Percentiles rank a stretch among this genome's conserved stretches.
Evolutionary conservation across 371 early-diverging fungal species (phyloP).

Genomic region (Mortierella sp.): DNA sequence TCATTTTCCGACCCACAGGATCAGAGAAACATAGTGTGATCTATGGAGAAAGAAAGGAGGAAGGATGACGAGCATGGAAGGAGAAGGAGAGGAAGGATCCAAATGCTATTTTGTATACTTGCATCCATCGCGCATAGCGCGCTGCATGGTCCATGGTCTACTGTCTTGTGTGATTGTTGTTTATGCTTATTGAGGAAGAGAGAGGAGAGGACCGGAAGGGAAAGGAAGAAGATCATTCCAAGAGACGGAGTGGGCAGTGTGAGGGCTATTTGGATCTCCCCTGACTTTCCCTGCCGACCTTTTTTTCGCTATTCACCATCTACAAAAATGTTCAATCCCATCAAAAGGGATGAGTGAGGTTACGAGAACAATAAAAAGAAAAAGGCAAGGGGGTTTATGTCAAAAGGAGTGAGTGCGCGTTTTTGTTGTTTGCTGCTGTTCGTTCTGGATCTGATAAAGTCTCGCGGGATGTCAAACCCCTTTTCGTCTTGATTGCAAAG

Average conservation of each 20-base stretch:
- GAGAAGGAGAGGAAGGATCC: background rate
- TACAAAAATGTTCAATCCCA: background rate
- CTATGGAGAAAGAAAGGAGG: background rate
- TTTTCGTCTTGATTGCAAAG: background rate
- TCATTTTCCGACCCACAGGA: background rate
- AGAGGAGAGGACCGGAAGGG: background rate
- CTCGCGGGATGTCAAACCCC: background rate
- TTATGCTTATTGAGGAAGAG: background rate
- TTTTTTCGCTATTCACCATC: background rate
- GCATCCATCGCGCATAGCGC: background rate
- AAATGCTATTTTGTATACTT: background rate
- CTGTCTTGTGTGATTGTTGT: background rate
- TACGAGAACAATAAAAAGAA: background rate
- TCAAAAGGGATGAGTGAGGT: background rate
- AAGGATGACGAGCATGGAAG: background rate
- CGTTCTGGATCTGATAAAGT: slow-evolving; percentile 10
- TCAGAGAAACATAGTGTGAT: slow-evolving; percentile 4
- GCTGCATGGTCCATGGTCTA: background rate
- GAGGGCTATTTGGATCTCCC: slow-evolving; percentile 4
- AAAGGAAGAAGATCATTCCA: background rate
- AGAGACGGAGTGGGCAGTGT: background rate
- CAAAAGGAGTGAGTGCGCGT: background rate
- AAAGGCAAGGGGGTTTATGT: background rate
- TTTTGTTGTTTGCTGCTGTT: too few species aligned
- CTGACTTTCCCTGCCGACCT: background rate